Evolutionary conservation across 495 filamentous ascomycete genomes (phyloP).

Genomic region (Hypoxylon lienhwacheense): DNA sequence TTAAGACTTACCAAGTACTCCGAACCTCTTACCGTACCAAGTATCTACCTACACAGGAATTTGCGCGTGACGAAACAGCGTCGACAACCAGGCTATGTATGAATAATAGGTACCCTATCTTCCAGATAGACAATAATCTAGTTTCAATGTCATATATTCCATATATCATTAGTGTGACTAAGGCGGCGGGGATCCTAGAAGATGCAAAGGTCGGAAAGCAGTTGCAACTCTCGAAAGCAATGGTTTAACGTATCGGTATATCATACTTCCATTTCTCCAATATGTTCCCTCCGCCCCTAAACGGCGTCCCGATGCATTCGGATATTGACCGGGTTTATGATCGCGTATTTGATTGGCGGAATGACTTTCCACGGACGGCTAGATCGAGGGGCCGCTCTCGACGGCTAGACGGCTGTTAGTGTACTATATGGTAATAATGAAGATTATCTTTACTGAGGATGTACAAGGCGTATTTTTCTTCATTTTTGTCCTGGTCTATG

Average conservation of each 20-base stretch:
- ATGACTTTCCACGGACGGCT: slow-evolving; percentile 15
- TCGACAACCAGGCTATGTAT: no score
- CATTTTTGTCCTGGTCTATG: no score
- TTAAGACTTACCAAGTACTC: no score
- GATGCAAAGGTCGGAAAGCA: slow-evolving; percentile 14
- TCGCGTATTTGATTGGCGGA: slow-evolving; percentile 16
- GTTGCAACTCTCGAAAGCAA: slow-evolving; percentile 8
- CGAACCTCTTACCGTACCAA: no score
- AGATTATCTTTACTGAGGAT: background rate
- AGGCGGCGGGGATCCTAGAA: slow-evolving; percentile 7
- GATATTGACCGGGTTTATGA: slow-evolving; percentile 1
- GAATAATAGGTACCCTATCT: no score
- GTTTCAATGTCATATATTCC: background rate
- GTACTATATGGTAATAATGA: background rate
- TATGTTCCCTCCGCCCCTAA: slow-evolving; percentile 4
- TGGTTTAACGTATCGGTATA: background rate
- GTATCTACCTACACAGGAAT: no score
- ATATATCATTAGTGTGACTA: background rate
- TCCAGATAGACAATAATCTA: no score
- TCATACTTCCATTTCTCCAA: slow-evolving; percentile 11
- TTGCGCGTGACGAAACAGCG: no score
- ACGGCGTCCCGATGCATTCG: slow-evolving; percentile 9
- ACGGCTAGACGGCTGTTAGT: no score
- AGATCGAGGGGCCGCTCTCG: slow-evolving; percentile 17
- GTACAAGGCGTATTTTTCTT: slow-evolving; percentile 8